Conservation (phyloP, 2,329 filamentous ascomycete species). For the Diaporthe longicolla region DNA sequence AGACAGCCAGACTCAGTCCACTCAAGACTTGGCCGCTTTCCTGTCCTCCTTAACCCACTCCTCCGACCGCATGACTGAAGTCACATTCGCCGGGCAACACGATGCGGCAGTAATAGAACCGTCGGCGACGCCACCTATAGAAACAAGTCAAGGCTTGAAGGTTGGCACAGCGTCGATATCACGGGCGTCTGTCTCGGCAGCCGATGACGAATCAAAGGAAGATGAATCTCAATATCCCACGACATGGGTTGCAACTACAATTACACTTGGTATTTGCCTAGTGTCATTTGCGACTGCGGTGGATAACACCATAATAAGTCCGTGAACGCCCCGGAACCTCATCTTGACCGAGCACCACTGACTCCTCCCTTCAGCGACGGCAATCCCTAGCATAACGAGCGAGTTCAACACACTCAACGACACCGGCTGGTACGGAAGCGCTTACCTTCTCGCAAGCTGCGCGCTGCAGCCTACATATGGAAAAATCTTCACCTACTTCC, state of each 20-base stretch:
- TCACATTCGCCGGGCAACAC: background rate
- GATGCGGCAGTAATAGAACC: background rate
- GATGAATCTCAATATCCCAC: background rate
- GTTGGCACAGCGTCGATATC: background rate
- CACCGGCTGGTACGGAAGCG: slow-evolving; percentile 6
- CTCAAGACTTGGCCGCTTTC: background rate
- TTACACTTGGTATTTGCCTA: background rate
- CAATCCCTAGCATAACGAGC: slow-evolving; percentile 44
- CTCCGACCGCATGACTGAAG: background rate
- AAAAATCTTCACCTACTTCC: slow-evolving; percentile 36
- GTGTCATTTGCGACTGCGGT: background rate
- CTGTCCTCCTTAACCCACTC: background rate
- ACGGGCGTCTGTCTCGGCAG: background rate
- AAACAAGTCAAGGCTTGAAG: background rate
- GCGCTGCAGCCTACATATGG: slow-evolving; percentile 52
- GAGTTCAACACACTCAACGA: slow-evolving; percentile 55
- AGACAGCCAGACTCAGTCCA: background rate
- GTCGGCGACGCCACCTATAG: background rate
- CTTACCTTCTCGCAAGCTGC: slow-evolving; percentile 53
- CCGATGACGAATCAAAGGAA: background rate
- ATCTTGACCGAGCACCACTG: too few relatives aligned
- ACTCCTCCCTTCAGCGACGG: background rate
- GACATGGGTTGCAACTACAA: background rate
- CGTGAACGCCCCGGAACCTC: fast-evolving
- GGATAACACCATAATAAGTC: background rate